Evolutionary conservation across 805 yeast species (phyloP).

Genomic region (Monosporozyma unispora): DNA sequence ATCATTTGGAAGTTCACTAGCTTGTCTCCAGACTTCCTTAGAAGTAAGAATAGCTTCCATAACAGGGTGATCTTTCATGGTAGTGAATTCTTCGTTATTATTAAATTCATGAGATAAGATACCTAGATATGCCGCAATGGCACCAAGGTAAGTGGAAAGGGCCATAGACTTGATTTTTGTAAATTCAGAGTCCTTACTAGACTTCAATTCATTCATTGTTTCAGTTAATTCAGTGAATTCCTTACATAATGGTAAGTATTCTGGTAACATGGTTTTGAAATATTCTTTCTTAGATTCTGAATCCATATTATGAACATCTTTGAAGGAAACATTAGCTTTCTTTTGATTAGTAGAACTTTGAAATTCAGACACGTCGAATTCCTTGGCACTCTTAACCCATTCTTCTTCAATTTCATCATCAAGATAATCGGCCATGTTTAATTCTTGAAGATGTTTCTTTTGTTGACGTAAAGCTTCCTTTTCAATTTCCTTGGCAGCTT

Average conservation of each 20-base stretch:
- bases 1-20: slow-evolving; percentile 40
- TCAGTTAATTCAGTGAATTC: slow-evolving; percentile 45
- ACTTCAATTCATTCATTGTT: slow-evolving; percentile 32
- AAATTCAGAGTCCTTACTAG: slow-evolving; percentile 29
- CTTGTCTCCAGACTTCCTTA: slow-evolving; percentile 86
- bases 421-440: slow-evolving; percentile 64
- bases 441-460: slow-evolving; percentile 65
- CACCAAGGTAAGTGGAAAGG: slow-evolving; percentile 66
- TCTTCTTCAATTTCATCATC: slow-evolving; percentile 67
- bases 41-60: slow-evolving; percentile 80
- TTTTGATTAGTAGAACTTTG: slow-evolving; percentile 25
- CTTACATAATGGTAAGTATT: slow-evolving; percentile 63
- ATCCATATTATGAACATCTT: slow-evolving; percentile 43
- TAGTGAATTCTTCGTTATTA: slow-evolving; percentile 44
- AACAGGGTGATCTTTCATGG: slow-evolving; percentile 79
- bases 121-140: slow-evolving; percentile 72
- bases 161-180: slow-evolving; percentile 53
- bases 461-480: slow-evolving; percentile 84
- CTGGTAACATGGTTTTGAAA: slow-evolving; percentile 65
- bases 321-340: slow-evolving; percentile 29
- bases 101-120: slow-evolving; percentile 50
- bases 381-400: slow-evolving; percentile 57
- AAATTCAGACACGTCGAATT: slow-evolving; percentile 36
- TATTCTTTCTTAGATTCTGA: slow-evolving; percentile 43
- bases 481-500: slow-evolving; percentile 67